Evolutionary conservation across 352 stramenopile species (phyloP), one percentile per base, ranked within the genome.

Genomic region (Thalassiosira hispida): DNA sequence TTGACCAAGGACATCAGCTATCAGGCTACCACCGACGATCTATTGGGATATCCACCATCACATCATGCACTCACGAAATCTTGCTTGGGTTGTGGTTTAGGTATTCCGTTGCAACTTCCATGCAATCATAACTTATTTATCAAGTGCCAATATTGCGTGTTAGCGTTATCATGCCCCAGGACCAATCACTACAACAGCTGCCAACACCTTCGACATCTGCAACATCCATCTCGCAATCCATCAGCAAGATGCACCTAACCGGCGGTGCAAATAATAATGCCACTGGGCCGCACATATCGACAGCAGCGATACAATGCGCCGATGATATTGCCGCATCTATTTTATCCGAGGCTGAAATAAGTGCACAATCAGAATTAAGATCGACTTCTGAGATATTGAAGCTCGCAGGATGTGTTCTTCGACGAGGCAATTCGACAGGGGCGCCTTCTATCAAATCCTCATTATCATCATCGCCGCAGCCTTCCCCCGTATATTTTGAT

Each of bases 351-450:
- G 71, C 71, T 7, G 57, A 78, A 53, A 47, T 59, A 20, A 72
- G 31, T 12, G 70, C 59, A 16, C 47, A 67, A 60, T 14, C 46
- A 40, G 71, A 79, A 66, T 53, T 69, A 14, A 59, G 55, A 12
- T 72, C 71, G n/a, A 79, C 71, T 33, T 64, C 51, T 20, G 60
- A 72, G 47, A 55, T 79, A 60, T 68, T 79, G 33, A 79, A 73
- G 44, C 27, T 73, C 4, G 71, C 71, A n/a, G 49, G 71, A 27
- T 42, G 27, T 14, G 53, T 72, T 38, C 40, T 66, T 25, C 56
- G 57, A 31, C 23, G 23, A 38, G 51, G 14, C 46, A 33, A 25
- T n/a, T 3, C 31, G 12, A 33, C 7, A 2, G n/a, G 14, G 22
- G 20, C 18, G 22, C 33, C 42, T 60, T 27, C 44, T 4, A 25